Percentiles rank a stretch among this genome's conserved stretches.
Conservation (phyloP, 2,329 filamentous ascomycete species). For the Cordyceps cicadae region DNA sequence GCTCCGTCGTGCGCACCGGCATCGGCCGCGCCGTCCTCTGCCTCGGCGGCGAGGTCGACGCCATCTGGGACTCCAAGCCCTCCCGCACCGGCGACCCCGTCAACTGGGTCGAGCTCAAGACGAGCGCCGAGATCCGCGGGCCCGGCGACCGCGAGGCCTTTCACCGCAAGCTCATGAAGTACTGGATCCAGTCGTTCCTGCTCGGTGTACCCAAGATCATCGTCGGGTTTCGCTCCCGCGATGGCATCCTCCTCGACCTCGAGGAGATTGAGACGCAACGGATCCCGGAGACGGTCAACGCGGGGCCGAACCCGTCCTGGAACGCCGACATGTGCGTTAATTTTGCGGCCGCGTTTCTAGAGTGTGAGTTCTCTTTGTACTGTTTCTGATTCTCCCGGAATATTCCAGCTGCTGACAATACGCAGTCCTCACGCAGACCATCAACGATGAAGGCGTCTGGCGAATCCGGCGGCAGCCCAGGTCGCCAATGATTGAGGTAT, state of each 20-base stretch:
- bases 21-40: conserved; percentile 69
- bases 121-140: conserved; percentile 61
- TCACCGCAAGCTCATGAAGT: conserved; percentile 85
- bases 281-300: conserved; percentile 69
- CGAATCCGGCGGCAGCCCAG: conserved; percentile 61
- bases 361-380: conserved; percentile 48
- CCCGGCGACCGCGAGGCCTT: conserved; percentile 65
- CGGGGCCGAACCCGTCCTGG: conserved; percentile 61
- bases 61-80: conserved; percentile 79
- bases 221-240: conserved; percentile 71
- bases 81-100: conserved; percentile 58
- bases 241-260: conserved; percentile 62
- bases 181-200: conserved; percentile 94
- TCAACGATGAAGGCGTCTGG: conserved; percentile 71
- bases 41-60: conserved; percentile 90
- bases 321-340: conserved; percentile 92
- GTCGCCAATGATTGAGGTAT: conserved; percentile 61
- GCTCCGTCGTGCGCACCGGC: conserved; percentile 82
- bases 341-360: conserved; percentile 69
- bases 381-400: background rate
- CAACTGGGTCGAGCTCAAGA: conserved; percentile 95
- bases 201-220: conserved; percentile 88
- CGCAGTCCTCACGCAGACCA: conserved; percentile 53
- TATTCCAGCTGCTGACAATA: conserved; percentile 14
- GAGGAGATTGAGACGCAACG: conserved; percentile 72